Conservation (phyloP, 2,329 filamentous ascomycete species). For the Nannizziopsis barbatae region DNA sequence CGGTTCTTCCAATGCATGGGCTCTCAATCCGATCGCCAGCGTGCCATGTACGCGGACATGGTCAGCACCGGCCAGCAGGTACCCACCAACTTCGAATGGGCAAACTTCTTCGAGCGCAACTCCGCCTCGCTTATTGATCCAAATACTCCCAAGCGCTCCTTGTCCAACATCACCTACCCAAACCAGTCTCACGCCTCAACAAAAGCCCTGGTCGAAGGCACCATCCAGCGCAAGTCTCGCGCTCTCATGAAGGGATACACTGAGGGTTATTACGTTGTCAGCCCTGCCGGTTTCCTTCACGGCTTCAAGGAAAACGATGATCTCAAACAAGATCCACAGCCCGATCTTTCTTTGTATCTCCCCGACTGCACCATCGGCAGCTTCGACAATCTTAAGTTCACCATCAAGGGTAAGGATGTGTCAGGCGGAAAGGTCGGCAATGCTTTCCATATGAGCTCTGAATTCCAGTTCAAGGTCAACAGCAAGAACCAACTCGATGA, state of each 20-base stretch:
- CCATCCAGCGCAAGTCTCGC: slow-evolving; percentile 79
- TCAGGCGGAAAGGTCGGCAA: slow-evolving; percentile 64
- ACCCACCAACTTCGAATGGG: slow-evolving; percentile 82
- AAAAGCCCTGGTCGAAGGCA: slow-evolving; percentile 73
- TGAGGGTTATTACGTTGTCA: slow-evolving; percentile 80
- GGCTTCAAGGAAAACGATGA: slow-evolving; percentile 91
- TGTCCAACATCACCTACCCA: slow-evolving; percentile 67
- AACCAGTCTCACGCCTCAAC: slow-evolving; percentile 78
- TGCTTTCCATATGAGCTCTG: slow-evolving; percentile 67
- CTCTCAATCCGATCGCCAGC: slow-evolving; percentile 70
- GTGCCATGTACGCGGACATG: slow-evolving; percentile 74
- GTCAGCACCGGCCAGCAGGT: slow-evolving; percentile 64
- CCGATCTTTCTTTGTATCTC: slow-evolving; percentile 82
- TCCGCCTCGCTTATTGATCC: slow-evolving; percentile 65
- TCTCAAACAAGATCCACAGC: slow-evolving; percentile 45
- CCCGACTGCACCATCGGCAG: slow-evolving; percentile 75
- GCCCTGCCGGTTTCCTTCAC: slow-evolving; percentile 77
- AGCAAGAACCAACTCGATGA: slow-evolving; percentile 67
- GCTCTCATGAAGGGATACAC: slow-evolving; percentile 71
- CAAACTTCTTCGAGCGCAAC: slow-evolving; percentile 65
- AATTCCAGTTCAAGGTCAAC: slow-evolving; percentile 80
- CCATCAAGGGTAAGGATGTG: slow-evolving; percentile 86
- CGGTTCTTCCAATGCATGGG: slow-evolving; percentile 72
- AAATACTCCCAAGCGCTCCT: slow-evolving; percentile 57
- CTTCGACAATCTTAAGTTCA: slow-evolving; percentile 71